A percentile compares a stretch with the other conserved stretches of the same genome.
phyloP scores from a whole-genome alignment of 2,329 filamentous ascomycete genomes.

The Sporothrix variecibatus region DNA sequence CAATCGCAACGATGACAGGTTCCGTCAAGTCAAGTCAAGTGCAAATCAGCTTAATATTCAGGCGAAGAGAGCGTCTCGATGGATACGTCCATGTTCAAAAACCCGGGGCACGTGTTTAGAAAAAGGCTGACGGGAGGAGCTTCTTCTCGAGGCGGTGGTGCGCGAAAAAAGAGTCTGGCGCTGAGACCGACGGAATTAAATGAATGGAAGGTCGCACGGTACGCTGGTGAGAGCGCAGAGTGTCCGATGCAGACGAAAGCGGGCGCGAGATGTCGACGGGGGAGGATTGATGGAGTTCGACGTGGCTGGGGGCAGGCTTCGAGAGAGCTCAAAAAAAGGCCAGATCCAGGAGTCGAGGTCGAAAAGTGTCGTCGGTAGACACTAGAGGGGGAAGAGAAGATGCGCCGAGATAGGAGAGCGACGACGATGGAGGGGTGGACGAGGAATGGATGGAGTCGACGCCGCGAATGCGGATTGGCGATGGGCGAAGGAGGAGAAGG shows the following conservation, averaged over 20 bases:
- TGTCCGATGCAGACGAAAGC: neutral
- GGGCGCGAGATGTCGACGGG: neutral
- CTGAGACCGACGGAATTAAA: neutral
- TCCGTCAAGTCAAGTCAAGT: neutral
- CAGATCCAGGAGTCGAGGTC: neutral
- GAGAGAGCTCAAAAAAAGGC: neutral
- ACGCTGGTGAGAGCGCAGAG: neutral
- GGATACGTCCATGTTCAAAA: slow-evolving; percentile 29
- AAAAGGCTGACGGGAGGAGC: neutral
- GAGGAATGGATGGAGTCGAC: slow-evolving; percentile 14
- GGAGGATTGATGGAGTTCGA: neutral
- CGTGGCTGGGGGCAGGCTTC: neutral
- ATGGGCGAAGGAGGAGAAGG: slow-evolving; percentile 7
- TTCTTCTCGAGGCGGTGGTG: neutral
- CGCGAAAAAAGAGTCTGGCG: neutral
- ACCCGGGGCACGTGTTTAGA: slow-evolving; percentile 10
- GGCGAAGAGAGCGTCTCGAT: slow-evolving; percentile 23
- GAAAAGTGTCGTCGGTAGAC: slow-evolving; percentile 8
- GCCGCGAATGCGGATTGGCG: slow-evolving; percentile 15
- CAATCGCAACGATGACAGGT: slow-evolving; percentile 9
- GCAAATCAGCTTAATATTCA: slow-evolving; percentile 24
- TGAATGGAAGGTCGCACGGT: slow-evolving; percentile 3
- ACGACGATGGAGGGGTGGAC: neutral
- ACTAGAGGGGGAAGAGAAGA: neutral
- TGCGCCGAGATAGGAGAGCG: slow-evolving; percentile 6